phyloP scores from a whole-genome alignment of 495 filamentous ascomycete species.

The Aspergillus mulundensis region DNA sequence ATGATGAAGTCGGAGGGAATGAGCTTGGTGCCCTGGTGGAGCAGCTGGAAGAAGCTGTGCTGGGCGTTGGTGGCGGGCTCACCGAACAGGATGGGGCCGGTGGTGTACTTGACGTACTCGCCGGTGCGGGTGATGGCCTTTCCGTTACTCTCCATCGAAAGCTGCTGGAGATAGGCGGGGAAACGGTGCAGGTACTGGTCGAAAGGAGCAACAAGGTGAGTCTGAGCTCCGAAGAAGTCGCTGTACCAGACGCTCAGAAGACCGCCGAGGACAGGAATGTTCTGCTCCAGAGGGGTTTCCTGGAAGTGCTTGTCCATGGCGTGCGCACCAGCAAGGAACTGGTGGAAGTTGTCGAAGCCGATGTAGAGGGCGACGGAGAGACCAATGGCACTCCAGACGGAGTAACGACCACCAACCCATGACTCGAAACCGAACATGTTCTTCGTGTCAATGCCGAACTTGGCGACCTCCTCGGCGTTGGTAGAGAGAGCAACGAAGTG shows the following conservation, averaged over 20 bases:
- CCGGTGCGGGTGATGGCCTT: slow-evolving; percentile 93
- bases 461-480: slow-evolving; percentile 89
- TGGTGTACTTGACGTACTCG: slow-evolving; percentile 93
- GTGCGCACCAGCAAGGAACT: slow-evolving; percentile 92
- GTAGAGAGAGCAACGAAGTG: slow-evolving; percentile 98
- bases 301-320: slow-evolving; percentile 99
- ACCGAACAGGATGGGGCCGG: slow-evolving; percentile 89
- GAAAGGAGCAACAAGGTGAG: slow-evolving; percentile 94
- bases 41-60: slow-evolving; percentile 99
- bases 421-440: slow-evolving; percentile 99
- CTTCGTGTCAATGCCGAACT: slow-evolving; percentile 94
- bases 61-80: slow-evolving; percentile 98
- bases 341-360: slow-evolving; percentile 93
- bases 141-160: slow-evolving; percentile 99
- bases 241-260: slow-evolving; percentile 97
- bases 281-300: slow-evolving; percentile 82
- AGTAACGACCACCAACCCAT: slow-evolving; percentile 98
- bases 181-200: slow-evolving; percentile 99
- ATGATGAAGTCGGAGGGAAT: slow-evolving; percentile 98
- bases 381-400: slow-evolving; percentile 97
- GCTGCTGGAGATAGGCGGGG: slow-evolving; percentile 97
- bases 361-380: slow-evolving; percentile 91
- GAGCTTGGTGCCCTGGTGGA: slow-evolving; percentile 98
- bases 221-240: slow-evolving; percentile 96
- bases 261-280: slow-evolving; percentile 90